Conservation (phyloP, 2,329 filamentous ascomycete genomes). For the Exophiala spinifera region DNA sequence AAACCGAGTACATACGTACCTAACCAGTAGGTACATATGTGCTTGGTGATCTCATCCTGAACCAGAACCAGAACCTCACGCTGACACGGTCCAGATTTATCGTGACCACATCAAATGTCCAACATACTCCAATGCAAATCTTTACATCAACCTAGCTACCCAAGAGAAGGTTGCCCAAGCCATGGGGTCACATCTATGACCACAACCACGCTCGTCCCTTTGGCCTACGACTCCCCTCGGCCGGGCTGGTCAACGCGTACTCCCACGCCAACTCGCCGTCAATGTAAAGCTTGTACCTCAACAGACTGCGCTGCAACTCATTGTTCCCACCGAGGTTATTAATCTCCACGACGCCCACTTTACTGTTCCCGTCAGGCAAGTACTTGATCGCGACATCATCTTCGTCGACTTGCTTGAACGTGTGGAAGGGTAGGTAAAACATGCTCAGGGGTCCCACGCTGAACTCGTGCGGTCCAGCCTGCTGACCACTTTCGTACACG, state of each 20-base stretch:
- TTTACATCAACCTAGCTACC: no score
- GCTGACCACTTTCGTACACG: slow-evolving; percentile 27
- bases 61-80: no score
- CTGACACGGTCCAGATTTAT: no score
- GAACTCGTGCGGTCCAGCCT: slow-evolving; percentile 71
- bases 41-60: no score
- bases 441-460: slow-evolving; percentile 87
- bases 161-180: no score
- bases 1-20: no score
- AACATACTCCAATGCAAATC: no score
- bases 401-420: slow-evolving; percentile 76
- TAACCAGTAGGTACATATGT: no score
- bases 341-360: slow-evolving; percentile 82
- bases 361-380: slow-evolving; percentile 77
- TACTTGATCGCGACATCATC: slow-evolving; percentile 84
- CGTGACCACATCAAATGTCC: no score
- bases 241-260: slow-evolving; percentile 41
- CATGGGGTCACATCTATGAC: not conserved
- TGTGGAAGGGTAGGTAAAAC: slow-evolving; percentile 83
- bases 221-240: not conserved
- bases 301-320: slow-evolving; percentile 57
- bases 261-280: slow-evolving; percentile 78
- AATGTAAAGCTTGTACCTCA: slow-evolving; percentile 79
- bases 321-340: slow-evolving; percentile 37
- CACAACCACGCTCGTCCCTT: slow-evolving; percentile 7